Evolutionary conservation across 495 filamentous ascomycete species (phyloP).

Genomic region (Penicillium canariense): DNA sequence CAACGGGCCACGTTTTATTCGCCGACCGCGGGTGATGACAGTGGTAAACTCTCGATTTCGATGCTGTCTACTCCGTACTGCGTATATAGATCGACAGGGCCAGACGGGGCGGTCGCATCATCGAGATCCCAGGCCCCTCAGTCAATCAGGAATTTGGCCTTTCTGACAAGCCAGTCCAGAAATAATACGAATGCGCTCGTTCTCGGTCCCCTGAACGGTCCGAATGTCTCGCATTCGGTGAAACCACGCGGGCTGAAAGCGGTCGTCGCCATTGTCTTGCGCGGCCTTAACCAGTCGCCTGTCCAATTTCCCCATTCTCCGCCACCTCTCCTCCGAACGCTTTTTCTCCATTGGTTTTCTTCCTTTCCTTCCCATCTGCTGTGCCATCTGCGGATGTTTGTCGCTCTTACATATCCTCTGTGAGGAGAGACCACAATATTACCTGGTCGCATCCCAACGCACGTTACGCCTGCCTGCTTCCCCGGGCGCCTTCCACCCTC

Average conservation of each 20-base stretch:
- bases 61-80: not conserved
- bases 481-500: slow-evolving; percentile 5
- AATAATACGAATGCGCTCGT: not conserved
- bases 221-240: slow-evolving; percentile 21
- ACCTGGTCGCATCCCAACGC: slow-evolving; percentile 7
- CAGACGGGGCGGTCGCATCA: slow-evolving; percentile 4
- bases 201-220: slow-evolving; percentile 4
- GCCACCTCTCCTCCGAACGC: not conserved
- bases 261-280: slow-evolving; percentile 28
- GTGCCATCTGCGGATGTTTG: slow-evolving; percentile 4
- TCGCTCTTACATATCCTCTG: slow-evolving; percentile 1
- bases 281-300: slow-evolving; percentile 15
- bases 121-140: not conserved
- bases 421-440: not conserved
- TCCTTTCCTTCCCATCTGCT: slow-evolving; percentile 1
- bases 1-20: no score
- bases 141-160: no score
- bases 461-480: slow-evolving; percentile 9
- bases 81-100: slow-evolving; percentile 1
- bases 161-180: no score
- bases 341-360: not conserved
- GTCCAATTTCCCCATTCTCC: not conserved
- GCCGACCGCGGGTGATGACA: no score
- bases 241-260: slow-evolving; percentile 28
- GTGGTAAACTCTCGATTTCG: not conserved